Percentiles rank a stretch among this genome's conserved stretches.
Evolutionary conservation across 1,284 basidiomycete genomes (phyloP).

Genomic region (Ustilago shanxiensis): DNA sequence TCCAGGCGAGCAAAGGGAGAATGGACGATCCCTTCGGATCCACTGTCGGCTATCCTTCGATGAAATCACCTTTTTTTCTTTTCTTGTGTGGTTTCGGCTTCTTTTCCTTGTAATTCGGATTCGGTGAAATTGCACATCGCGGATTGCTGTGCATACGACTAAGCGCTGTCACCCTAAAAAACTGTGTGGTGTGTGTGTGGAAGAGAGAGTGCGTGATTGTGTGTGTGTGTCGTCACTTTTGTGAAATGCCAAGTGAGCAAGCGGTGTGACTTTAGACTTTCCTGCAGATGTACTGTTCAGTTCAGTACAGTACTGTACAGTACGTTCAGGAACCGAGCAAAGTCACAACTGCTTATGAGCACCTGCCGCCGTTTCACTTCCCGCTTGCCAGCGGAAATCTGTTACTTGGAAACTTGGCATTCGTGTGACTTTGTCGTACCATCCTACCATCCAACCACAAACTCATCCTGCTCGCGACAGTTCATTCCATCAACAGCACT

Average conservation of each 20-base stretch:
- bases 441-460: slow-evolving; percentile 2
- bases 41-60: slow-evolving; percentile 2
- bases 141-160: slow-evolving; percentile 4
- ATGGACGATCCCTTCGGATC: neutral
- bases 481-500: neutral
- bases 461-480: slow-evolving; percentile 13
- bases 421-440: neutral
- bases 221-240: slow-evolving; percentile 7
- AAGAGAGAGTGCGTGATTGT: neutral
- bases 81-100: neutral
- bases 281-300: too few relatives aligned
- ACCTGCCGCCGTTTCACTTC: neutral
- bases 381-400: slow-evolving; percentile 1
- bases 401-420: neutral
- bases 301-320: neutral
- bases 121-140: slow-evolving; percentile 7
- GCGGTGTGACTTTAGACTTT: slow-evolving; percentile 17
- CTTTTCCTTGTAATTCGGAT: neutral
- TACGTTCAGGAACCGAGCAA: slow-evolving; percentile 14
- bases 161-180: slow-evolving; percentile 2
- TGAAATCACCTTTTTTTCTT: neutral
- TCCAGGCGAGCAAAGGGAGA: slow-evolving; percentile 9
- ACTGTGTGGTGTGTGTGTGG: too few relatives aligned
- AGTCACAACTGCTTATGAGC: neutral
- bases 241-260: neutral